These are phyloP conservation scores for Zoysia pacifica DNA, from an alignment of 176 grass and related monocot genomes.

Conservation along the genomic window DNA sequence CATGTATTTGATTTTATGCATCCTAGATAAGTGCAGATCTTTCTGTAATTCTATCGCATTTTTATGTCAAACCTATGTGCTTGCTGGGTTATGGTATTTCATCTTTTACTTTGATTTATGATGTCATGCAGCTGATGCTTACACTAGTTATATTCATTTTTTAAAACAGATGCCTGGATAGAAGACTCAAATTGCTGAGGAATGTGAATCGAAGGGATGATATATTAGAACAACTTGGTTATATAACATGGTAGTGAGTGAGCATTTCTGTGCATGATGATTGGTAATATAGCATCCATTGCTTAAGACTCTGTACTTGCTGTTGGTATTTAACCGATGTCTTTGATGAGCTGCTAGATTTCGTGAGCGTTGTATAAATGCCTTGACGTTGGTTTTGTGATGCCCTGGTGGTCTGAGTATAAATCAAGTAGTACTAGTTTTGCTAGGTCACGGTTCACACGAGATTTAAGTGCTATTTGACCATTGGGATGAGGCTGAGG, in stretches of 20 bases:
- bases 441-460: neutral
- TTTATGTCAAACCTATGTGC: neutral
- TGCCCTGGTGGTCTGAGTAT: neutral
- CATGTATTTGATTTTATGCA: conserved; percentile 14
- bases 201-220: neutral
- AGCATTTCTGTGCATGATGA: too few species aligned
- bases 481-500: neutral
- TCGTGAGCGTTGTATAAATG: neutral
- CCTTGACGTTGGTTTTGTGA: neutral
- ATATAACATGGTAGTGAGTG: too few species aligned
- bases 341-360: neutral
- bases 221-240: too few species aligned
- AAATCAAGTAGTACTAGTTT: neutral
- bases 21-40: neutral
- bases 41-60: conserved; percentile 1
- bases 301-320: too few species aligned
- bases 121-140: neutral
- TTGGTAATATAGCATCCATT: too few species aligned
- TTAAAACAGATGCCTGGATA: conserved; percentile 26
- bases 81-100: neutral
- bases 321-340: neutral
- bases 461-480: neutral
- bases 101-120: neutral
- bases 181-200: neutral
- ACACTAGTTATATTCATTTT: neutral